Evolutionary conservation across 108 stramenopile genomes (phyloP).

Genomic region (Aureococcus anophagefferens): DNA sequence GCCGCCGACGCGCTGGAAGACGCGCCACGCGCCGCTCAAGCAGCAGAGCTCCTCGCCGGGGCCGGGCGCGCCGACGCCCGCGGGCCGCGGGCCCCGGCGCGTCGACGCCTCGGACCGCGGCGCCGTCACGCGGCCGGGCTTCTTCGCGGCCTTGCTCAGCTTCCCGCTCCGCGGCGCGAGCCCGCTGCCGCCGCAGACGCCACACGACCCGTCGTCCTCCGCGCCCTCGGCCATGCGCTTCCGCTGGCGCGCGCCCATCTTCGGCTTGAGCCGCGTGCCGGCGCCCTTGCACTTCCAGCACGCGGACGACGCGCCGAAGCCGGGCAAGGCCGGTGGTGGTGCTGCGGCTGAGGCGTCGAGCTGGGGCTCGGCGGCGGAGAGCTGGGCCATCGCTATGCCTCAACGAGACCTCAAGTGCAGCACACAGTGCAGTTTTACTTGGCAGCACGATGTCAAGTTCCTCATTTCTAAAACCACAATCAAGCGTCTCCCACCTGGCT

Average conservation of each 20-base stretch:
- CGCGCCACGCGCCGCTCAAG: constrained; percentile 43
- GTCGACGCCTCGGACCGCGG: neutral
- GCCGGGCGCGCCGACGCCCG: constrained; percentile 34
- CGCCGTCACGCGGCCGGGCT: neutral
- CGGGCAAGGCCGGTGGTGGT: too few species aligned
- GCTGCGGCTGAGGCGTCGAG: too few species aligned
- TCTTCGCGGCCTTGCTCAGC: neutral
- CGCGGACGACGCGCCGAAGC: too few species aligned
- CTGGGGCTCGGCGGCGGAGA: too few species aligned
- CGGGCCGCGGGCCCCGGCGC: constrained; percentile 13
- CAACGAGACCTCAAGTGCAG: too few species aligned
- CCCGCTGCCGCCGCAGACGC: neutral
- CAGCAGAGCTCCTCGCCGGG: constrained; percentile 58
- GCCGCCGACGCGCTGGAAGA: constrained; percentile 48
- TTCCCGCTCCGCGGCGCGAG: neutral
- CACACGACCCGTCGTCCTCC: neutral
- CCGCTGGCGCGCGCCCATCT: neutral
- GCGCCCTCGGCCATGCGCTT: constrained; percentile 10
- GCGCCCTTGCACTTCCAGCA: constrained; percentile 57
- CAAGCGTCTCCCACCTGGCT: too few species aligned
- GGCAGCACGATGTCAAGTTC: too few species aligned
- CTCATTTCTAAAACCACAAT: too few species aligned
- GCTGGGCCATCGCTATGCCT: too few species aligned
- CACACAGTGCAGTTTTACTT: too few species aligned
- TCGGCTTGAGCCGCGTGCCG: neutral